Percentiles rank a stretch among this genome's conserved stretches.
Evolutionary conservation across 441 rosid genomes (phyloP).

Genomic region (Populus hybrid): DNA sequence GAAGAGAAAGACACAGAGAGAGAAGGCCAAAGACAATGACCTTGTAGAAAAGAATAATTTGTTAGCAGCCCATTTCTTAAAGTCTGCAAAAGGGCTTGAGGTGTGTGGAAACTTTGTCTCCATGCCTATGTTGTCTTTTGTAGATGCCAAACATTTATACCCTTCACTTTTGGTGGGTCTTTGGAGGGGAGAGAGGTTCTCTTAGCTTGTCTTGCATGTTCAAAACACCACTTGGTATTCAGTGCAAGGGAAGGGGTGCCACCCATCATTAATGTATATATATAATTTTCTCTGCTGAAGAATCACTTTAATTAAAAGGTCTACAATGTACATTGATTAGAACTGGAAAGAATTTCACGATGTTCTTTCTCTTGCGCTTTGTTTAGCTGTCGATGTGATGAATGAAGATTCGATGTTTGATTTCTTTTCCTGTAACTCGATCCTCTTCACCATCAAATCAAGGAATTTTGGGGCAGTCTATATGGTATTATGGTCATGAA

Average conservation of each 20-base stretch:
- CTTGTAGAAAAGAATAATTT: constrained; percentile 25
- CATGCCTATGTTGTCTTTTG: constrained; percentile 32
- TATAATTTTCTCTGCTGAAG: background rate
- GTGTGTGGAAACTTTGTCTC: constrained; percentile 47
- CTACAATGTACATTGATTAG: background rate
- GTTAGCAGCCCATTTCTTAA: too few relatives aligned
- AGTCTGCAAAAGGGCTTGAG: background rate
- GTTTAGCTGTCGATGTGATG: background rate
- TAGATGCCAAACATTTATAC: constrained; percentile 28
- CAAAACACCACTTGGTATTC: background rate
- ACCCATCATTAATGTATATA: background rate
- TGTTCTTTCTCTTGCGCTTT: background rate
- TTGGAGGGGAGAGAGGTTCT: background rate
- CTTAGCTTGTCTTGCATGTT: constrained; percentile 7
- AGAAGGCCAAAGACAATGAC: constrained; percentile 23
- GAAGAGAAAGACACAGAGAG: background rate
- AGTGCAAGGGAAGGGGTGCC: constrained; percentile 2
- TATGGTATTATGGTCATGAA: too few relatives aligned
- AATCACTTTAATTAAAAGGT: constrained; percentile 17
- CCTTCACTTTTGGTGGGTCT: constrained; percentile 26
- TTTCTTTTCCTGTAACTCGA: background rate
- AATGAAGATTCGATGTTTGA: background rate
- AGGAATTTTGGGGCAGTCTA: background rate
- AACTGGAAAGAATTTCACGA: constrained; percentile 6
- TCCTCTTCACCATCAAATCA: background rate